Base-by-base conservation (phyloP, 805 yeast genomes). In the Candida glaebosa region DNA sequence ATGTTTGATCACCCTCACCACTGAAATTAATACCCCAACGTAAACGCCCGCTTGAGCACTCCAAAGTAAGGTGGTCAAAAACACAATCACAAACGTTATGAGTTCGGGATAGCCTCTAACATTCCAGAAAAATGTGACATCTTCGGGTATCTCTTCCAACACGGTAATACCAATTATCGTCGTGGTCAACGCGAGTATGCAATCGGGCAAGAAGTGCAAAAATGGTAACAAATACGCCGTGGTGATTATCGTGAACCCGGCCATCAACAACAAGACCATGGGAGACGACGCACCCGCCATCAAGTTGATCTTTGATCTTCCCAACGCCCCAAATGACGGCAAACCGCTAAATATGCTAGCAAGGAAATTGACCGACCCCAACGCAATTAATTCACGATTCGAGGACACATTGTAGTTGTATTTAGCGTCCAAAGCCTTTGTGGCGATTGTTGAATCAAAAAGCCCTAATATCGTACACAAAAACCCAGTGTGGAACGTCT, bases 131-230 rank as follows among this genome's bases (percentile, higher is more conserved):
- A 65, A 65, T 31, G 45, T 45, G n/a, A 65, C 40, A 41, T 65
- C 68, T 16, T 48, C 45, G 3, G 70, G 70, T 10, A 60, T 58
- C 28, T 63, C 69, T 42, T 56, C 60, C 15, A 63, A 37, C 18
- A 89, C 69, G 0, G 84, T 76, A 2, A 85, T 50, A 12, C 95
- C 69, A 31, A 63, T 59, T 35, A 63, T 56, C 2, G 69, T 62
- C 5, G 69, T 63, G 34, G 61, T 56, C 39, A 58, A 60, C 38
- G 60, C 63, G 51, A 52, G 65, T 32, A 56, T 69, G 52, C 54
- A 71, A 32, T 53, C 61, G 14, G 60, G 71, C 37, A 51, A 48
- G 38, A 44, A 67, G 44, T 41, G 62, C 16, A 48, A 43, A 15
- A 46, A 49, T 4, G 63, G 59, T 18, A 63, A 47, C 18, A 63